phyloP scores from a whole-genome alignment of 2,329 filamentous ascomycete genomes.

The Zymoseptoria ardabiliae region DNA sequence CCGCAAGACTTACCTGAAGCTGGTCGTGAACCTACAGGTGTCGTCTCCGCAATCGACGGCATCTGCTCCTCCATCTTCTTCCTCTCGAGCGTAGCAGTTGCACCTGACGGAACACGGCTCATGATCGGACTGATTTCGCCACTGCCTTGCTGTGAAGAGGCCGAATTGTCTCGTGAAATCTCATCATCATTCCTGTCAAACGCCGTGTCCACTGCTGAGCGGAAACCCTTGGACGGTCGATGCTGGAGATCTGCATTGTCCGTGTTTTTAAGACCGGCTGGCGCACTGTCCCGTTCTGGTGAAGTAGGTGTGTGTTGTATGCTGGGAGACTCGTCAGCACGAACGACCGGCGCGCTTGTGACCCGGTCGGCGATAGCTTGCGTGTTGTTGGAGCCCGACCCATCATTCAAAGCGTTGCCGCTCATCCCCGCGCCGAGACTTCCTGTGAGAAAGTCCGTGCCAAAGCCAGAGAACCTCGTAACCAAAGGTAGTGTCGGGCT shows the following conservation, averaged over 20 bases:
- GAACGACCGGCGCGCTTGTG: background rate
- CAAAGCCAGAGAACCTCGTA: conserved; percentile 38
- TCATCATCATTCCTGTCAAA: conserved; percentile 55
- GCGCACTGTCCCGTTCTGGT: conserved; percentile 6
- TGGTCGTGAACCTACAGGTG: conserved; percentile 27
- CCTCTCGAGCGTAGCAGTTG: conserved; percentile 26
- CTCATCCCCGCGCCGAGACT: background rate
- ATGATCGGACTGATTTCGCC: conserved; percentile 57
- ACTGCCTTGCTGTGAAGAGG: conserved; percentile 12
- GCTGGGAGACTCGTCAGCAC: background rate
- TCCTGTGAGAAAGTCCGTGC: conserved; percentile 27
- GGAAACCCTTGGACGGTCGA: conserved; percentile 43
- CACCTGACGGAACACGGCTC: conserved; percentile 45
- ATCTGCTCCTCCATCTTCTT: conserved; percentile 38
- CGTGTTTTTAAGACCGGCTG: background rate
- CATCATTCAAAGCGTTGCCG: background rate
- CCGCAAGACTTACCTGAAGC: conserved; percentile 29
- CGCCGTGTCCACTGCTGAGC: conserved; percentile 53
- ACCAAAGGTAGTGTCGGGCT: conserved; percentile 36
- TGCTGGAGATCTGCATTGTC: conserved; percentile 36
- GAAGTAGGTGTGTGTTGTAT: conserved; percentile 14
- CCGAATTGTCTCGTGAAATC: conserved; percentile 40
- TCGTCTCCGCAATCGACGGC: conserved; percentile 48
- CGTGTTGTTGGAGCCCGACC: background rate
- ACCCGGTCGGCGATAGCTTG: background rate